Evolutionary conservation across 306 rosid genomes (phyloP).

Genomic region (Datisca glomerata): DNA sequence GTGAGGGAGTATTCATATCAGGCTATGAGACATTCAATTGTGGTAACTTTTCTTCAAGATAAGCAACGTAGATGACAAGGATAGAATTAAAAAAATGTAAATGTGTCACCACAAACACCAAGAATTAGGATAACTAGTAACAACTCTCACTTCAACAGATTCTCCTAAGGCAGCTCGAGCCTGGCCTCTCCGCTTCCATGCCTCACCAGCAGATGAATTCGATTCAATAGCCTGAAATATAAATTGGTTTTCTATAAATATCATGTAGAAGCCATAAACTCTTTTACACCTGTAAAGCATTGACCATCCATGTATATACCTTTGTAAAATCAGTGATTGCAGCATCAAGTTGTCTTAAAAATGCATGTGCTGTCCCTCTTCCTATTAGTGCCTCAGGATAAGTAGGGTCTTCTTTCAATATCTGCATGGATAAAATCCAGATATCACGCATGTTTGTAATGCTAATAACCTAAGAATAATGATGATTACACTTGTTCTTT

Average conservation of each 20-base stretch:
- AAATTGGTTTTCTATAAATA: not conserved
- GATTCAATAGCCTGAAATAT: slow-evolving; percentile 71
- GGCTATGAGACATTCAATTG: too few relatives aligned
- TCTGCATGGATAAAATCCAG: slow-evolving; percentile 24
- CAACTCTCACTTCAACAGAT: slow-evolving; percentile 58
- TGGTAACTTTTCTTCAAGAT: too few relatives aligned
- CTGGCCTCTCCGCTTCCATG: slow-evolving; percentile 99
- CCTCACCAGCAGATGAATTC: slow-evolving; percentile 85
- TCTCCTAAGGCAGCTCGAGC: slow-evolving; percentile 98
- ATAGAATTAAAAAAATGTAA: too few relatives aligned
- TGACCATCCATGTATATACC: slow-evolving; percentile 37
- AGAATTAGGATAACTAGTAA: slow-evolving; percentile 10
- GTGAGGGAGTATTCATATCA: too few relatives aligned
- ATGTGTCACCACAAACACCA: slow-evolving; percentile 1
- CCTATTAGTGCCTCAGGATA: slow-evolving; percentile 98
- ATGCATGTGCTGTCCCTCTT: slow-evolving; percentile 93
- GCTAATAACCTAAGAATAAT: too few relatives aligned
- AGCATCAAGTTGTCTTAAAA: slow-evolving; percentile 73
- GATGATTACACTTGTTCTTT: too few relatives aligned
- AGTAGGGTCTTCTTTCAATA: slow-evolving; percentile 78
- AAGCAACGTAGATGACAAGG: not conserved
- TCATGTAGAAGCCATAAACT: not conserved
- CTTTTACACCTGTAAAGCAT: slow-evolving; percentile 10
- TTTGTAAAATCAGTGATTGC: slow-evolving; percentile 92
- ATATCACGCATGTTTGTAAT: not conserved